phyloP scores from a whole-genome alignment of 345 rosid genomes.

The Sonneratia caseolaris region DNA sequence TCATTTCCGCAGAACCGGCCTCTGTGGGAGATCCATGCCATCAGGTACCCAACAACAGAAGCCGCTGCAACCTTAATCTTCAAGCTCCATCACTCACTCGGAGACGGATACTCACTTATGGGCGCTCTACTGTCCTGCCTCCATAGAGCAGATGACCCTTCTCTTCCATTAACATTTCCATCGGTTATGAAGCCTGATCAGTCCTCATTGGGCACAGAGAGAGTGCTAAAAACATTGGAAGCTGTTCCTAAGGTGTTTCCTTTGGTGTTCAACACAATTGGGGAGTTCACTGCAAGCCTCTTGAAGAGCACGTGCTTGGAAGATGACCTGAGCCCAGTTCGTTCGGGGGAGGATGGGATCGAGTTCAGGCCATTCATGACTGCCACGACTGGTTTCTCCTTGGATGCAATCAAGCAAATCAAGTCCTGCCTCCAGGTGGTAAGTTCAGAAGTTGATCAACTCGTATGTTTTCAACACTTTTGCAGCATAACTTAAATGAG shows the following conservation, averaged over 20 bases:
- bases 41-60: slow-evolving; percentile 27
- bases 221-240: not conserved
- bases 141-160: slow-evolving; percentile 39
- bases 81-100: slow-evolving; percentile 53
- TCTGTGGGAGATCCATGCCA: slow-evolving; percentile 42
- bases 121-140: slow-evolving; percentile 46
- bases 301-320: slow-evolving; percentile 28
- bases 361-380: slow-evolving; percentile 18
- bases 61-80: slow-evolving; percentile 25
- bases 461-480: not conserved
- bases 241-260: not conserved
- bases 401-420: slow-evolving; percentile 28
- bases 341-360: slow-evolving; percentile 28
- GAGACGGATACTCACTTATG: slow-evolving; percentile 46
- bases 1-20: slow-evolving; percentile 27
- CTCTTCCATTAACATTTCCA: slow-evolving; percentile 10
- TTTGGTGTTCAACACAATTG: slow-evolving; percentile 16
- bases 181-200: not conserved
- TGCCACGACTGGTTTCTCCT: slow-evolving; percentile 22
- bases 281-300: slow-evolving; percentile 31
- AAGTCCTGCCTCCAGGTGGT: slow-evolving; percentile 7
- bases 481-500: too few species aligned
- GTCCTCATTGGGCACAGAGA: not conserved
- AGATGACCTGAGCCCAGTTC: slow-evolving; percentile 26
- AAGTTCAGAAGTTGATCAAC: not conserved